Conservation (phyloP, 208 protist species). For the Wallacemonas sp. region DNA sequence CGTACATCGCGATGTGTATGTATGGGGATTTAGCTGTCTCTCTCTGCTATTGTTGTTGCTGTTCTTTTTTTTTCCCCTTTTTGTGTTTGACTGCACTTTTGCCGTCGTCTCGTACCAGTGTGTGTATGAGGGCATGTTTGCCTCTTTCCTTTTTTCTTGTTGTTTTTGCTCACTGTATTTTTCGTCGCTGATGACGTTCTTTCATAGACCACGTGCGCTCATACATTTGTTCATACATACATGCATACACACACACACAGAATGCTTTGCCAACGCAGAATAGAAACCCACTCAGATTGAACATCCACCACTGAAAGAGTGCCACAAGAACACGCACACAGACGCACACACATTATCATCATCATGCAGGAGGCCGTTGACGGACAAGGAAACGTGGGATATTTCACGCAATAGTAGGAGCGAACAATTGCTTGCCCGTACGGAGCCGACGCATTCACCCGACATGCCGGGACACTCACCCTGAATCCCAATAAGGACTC, state of each 20-base stretch:
- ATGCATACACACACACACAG: constrained; percentile 3
- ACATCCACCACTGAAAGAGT: constrained; percentile 1
- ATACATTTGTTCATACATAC: constrained; percentile 3
- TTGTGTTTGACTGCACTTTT: neutral
- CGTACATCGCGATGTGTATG: too few relatives aligned
- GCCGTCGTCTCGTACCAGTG: too few relatives aligned
- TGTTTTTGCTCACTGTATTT: constrained; percentile 13
- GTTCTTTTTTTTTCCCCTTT: neutral
- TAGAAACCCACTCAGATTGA: neutral
- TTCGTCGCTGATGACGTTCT: neutral
- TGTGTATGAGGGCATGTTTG: too few relatives aligned
- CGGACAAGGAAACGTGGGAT: neutral
- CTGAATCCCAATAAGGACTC: too few relatives aligned
- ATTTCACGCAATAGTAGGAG: too few relatives aligned
- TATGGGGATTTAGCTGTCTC: too few relatives aligned
- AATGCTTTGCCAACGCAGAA: neutral
- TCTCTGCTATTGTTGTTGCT: neutral
- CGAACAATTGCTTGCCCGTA: too few relatives aligned
- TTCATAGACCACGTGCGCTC: neutral
- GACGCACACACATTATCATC: neutral
- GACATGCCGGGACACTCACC: too few relatives aligned
- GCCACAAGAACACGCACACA: neutral
- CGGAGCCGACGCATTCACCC: too few relatives aligned
- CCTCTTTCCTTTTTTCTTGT: constrained; percentile 16
- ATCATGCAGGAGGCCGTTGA: too few relatives aligned